Base-by-base conservation (phyloP, 2,329 filamentous ascomycete genomes). In the Trematosphaeria pertusa region DNA sequence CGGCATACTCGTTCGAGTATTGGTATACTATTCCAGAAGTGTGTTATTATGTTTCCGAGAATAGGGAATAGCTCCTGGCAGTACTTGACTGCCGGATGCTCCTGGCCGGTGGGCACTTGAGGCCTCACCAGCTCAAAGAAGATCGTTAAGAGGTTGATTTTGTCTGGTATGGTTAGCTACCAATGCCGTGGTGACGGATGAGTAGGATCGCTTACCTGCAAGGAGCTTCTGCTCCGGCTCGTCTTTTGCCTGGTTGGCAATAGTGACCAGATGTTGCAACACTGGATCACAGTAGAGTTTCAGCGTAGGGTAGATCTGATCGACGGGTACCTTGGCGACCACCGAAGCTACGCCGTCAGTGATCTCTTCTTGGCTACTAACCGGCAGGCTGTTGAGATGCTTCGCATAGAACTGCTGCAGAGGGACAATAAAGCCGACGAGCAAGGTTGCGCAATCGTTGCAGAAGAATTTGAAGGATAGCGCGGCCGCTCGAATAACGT, bases 391-490 rank as follows among this genome's bases (percentile, higher is more conserved):
- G 70, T 96, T 90, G 28, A 97, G 81, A 36, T 96, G 87, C 56
- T 89, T 87, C 64, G 96, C 86, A 71, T 97, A 99, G 71, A 99
- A 99, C 3, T 86, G 82, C 71, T 99, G 94, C 12, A 99, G 80
- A 62, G 96, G 90, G 7, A 86, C 73, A 26, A 96, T 89, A 69
- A 96, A 92, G 4, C 83, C 86, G 56, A 90, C 88, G 18, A 99
- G 81, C 26, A 96, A 80, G 64, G 91, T 85, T 58, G 88, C 91
- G 78, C 94, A 99, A 73, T 99, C 94, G 11, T 88, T 91, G 67
- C 95, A 97, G 74, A 99, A 92, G 77, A 94, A 99, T 64, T 95
- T 96, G 77, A 99, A 92, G 2, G 94, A 88, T 72, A 97, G 84
- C 5, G 94, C 94, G 14, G 94, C 90, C 15, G 93, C 94, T 54